Base-by-base conservation (phyloP, 331 rosid genomes). In the Arachis monticola region DNA sequence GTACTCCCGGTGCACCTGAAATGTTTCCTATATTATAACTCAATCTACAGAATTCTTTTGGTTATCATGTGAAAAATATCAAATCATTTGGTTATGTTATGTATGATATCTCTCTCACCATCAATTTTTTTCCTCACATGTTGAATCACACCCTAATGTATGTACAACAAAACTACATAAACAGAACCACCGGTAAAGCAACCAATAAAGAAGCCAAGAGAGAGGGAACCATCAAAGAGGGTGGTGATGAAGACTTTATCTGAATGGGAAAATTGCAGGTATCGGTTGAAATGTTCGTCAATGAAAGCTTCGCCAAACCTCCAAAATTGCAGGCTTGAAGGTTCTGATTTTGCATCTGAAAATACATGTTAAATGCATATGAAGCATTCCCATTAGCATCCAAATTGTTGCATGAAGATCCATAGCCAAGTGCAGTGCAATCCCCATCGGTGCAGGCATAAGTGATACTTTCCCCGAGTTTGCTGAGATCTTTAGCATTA, bases 301-400 rank as follows among this genome's bases (percentile, higher is more conserved):
- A 72, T 0, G 88, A 85, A 32, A 81, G 40, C 71, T 60, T 81
- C 10, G 97, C 98, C 74, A 93, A 81, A n/a, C 98, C 98, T 77
- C 87, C 77, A 74, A 93, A 93, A 79, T 77, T 75, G 83, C 98
- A 93, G 17, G 97, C 92, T 67, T 13, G 5, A 10, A 67, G 83
- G 63, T 89, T 72, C 80, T 93, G 98, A 85, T 93, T 85, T 77
- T 93, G 91, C 42, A 79, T 88, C 79, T 93, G 98, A 71, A 58
- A 93, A 72, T 90, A 93, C 97, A 87, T 85, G 53, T 93, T 93
- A 69, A 93, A 93, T 0, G 98, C 98, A 52, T 93, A 93, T 0
- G 98, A 93, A 0, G 89, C 96, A 70, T 93, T 91, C 56, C 96
- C 97, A 67, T 91, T 91, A 2, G 92, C 88, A 56, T 91, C 98